Base-by-base conservation (phyloP, 805 yeast species). In the Wickerhamomyces bovis region DNA sequence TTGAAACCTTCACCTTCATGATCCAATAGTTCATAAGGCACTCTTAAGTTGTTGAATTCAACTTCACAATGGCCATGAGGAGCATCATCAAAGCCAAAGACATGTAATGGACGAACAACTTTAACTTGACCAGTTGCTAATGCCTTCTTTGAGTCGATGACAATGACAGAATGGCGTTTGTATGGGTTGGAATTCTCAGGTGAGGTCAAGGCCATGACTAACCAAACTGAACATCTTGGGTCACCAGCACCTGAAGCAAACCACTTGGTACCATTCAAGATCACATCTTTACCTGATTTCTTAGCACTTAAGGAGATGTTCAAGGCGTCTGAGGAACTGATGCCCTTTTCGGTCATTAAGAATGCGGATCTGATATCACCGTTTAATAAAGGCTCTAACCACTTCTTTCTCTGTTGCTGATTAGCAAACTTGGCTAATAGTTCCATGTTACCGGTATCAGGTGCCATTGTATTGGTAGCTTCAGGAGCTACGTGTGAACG, bases 61-160 rank as follows among this genome's bases (percentile, higher is more conserved):
- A 81, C 70, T 58, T 80, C 85, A 66, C 77, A 76, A 57, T 81
- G 85, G n/a, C 86, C 86, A 58, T 80, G 85, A 4, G 86, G 86
- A 23, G 85, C 84, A 57, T 80, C 85, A 56, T 80, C 85, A 52
- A 71, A 78, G 3, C 85, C 85, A 56, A 77, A 74, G 1, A 80
- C 78, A 18, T 56, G 48, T 54, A 79, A 65, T 4, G 83, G 83
- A 39, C 85, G 68, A 30, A 74, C 61, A 28, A 78, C 53, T 23
- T 56, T 66, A 41, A 73, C 81, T 36, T 65, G 64, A 6, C 83
- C 82, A 1, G 79, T 65, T 3, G 72, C 71, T 45, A 77, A 53
- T 0, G 78, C 80, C 53, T 62, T 65, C 44, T 73, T 68, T 1
- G 76, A 69, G 54, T 81, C 85, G 35, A 81, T 62, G 30, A 80